These are phyloP conservation scores for Fusarium citri DNA, from an alignment of 2,329 filamentous ascomycete genomes.

Conservation along the genomic window DNA sequence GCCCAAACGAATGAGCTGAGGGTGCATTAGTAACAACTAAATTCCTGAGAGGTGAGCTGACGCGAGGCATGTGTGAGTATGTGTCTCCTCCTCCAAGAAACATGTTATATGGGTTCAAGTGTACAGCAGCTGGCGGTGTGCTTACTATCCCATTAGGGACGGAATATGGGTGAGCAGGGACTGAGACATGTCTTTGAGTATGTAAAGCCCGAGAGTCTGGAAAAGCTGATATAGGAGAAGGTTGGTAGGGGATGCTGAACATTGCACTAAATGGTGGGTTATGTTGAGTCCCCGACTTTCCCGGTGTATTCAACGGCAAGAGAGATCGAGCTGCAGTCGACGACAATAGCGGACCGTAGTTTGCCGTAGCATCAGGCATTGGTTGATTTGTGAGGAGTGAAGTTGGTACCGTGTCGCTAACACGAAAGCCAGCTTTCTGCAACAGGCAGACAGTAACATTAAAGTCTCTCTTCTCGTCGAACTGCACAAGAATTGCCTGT, in stretches of 20 bases:
- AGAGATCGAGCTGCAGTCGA: slow-evolving; percentile 39
- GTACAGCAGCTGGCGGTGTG: slow-evolving; percentile 3
- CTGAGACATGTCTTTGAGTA: slow-evolving; percentile 28
- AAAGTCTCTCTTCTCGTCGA: slow-evolving; percentile 51
- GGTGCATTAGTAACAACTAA: slow-evolving; percentile 23
- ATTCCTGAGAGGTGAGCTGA: slow-evolving; percentile 47
- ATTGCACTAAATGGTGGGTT: slow-evolving; percentile 28
- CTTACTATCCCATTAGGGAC: neutral
- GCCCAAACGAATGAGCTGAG: neutral
- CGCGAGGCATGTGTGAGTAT: slow-evolving; percentile 37
- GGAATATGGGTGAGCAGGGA: neutral
- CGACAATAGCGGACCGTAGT: slow-evolving; percentile 42
- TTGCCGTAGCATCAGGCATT: slow-evolving; percentile 2
- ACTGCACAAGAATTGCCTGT: slow-evolving; percentile 45
- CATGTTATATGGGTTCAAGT: slow-evolving; percentile 44
- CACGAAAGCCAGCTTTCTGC: slow-evolving; percentile 47
- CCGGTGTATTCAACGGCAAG: neutral
- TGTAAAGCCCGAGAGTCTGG: neutral
- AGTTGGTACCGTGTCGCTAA: slow-evolving; percentile 34
- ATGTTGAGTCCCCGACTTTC: slow-evolving; percentile 2
- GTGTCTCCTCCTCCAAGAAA: slow-evolving; percentile 25
- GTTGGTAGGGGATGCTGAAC: slow-evolving; percentile 18
- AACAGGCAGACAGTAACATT: slow-evolving; percentile 49
- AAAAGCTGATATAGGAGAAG: neutral
- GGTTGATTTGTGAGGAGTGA: neutral